Evolutionary conservation across 148 eudicot genomes (phyloP).

Genomic region (Cornus florida): DNA sequence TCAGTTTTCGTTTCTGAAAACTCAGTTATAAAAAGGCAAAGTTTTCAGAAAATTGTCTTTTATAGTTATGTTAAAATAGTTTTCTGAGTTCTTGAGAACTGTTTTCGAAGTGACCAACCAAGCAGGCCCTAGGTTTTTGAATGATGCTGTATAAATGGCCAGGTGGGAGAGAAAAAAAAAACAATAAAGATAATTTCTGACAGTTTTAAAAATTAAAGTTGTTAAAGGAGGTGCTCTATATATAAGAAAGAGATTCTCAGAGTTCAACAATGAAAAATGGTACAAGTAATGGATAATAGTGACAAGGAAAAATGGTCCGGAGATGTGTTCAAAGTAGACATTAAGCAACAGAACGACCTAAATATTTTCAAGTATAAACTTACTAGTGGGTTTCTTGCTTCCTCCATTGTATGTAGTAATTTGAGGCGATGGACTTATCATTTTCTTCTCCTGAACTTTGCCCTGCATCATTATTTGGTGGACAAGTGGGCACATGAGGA

Average conservation of each 20-base stretch:
- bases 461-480: conserved; percentile 24
- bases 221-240: not conserved
- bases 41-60: too few relatives aligned
- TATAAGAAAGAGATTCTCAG: not conserved
- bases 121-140: too few relatives aligned
- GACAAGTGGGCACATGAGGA: conserved; percentile 14
- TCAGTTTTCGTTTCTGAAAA: too few relatives aligned
- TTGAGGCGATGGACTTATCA: conserved; percentile 16
- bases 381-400: conserved; percentile 26
- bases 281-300: not conserved
- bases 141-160: not conserved
- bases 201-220: not conserved
- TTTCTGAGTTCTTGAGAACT: too few relatives aligned
- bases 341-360: not conserved
- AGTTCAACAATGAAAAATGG: not conserved
- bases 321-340: not conserved
- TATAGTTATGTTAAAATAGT: too few relatives aligned
- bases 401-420: conserved; percentile 14
- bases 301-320: not conserved
- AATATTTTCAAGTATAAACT: conserved; percentile 15
- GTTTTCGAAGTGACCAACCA: too few relatives aligned
- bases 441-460: conserved; percentile 36
- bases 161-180: too few relatives aligned
- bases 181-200: too few relatives aligned
- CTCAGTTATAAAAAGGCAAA: too few relatives aligned